These are phyloP conservation scores for Leccinum ochraceum DNA, from an alignment of 768 basidiomycete genomes.

Conservation along the genomic window DNA sequence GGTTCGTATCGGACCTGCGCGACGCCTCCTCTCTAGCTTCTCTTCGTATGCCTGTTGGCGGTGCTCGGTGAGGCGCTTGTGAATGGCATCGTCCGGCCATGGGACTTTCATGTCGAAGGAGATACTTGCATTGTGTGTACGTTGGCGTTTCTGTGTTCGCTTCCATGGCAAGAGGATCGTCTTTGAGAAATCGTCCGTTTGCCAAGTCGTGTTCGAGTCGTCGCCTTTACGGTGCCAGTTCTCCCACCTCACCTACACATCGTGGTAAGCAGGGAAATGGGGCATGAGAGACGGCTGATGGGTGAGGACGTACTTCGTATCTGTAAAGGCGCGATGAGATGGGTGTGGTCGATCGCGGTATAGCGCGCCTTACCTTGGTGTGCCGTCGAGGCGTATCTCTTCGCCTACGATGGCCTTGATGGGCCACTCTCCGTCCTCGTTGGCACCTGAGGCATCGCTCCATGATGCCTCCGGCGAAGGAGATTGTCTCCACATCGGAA, in stretches of 20 bases:
- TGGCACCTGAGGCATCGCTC: too few species aligned
- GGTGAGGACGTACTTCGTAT: conserved; percentile 31
- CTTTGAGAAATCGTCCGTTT: conserved; percentile 28
- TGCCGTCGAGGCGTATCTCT: too few species aligned
- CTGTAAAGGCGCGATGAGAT: conserved; percentile 20
- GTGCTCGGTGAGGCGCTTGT: conserved; percentile 44
- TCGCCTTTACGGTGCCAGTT: conserved; percentile 53
- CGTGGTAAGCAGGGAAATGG: not conserved
- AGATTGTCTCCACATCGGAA: too few species aligned
- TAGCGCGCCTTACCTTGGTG: conserved; percentile 23
- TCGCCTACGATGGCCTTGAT: too few species aligned
- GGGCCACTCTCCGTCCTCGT: too few species aligned
- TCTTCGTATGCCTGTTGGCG: conserved; percentile 48
- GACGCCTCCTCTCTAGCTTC: conserved; percentile 34
- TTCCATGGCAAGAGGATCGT: conserved; percentile 37
- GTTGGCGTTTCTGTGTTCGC: conserved; percentile 30
- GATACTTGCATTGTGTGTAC: conserved; percentile 29
- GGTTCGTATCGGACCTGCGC: conserved; percentile 9
- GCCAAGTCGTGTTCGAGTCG: conserved; percentile 58
- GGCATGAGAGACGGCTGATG: not conserved
- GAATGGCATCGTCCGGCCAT: conserved; percentile 44
- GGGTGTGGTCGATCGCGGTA: not conserved
- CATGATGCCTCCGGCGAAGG: too few species aligned
- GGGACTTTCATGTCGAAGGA: conserved; percentile 41
- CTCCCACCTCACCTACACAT: conserved; percentile 50